phyloP scores from a whole-genome alignment of 1,139 yeast genomes.

The Hanseniaspora gamundiae region DNA sequence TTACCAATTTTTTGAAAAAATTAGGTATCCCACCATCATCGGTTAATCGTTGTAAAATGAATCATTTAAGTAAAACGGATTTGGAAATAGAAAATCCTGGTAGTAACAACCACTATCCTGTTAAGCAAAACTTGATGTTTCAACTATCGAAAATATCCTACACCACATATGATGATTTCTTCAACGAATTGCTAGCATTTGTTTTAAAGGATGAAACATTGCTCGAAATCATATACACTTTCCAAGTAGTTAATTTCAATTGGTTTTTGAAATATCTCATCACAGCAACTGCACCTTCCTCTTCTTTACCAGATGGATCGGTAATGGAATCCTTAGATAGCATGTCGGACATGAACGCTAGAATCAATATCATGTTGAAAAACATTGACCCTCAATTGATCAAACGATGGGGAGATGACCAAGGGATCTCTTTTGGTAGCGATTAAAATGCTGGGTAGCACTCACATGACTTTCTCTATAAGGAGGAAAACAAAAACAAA shows the following conservation, averaged over 20 bases:
- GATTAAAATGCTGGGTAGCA: background rate
- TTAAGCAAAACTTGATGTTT: background rate
- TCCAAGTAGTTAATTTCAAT: background rate
- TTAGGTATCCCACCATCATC: background rate
- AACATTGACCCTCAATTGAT: background rate
- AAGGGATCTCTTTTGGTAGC: conserved; percentile 1
- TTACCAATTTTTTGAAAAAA: background rate
- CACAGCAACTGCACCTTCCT: no score
- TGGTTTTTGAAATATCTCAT: background rate
- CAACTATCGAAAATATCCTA: background rate
- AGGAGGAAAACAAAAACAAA: no score
- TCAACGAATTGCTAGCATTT: background rate
- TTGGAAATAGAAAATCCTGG: no score
- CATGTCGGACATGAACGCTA: no score
- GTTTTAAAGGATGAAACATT: background rate
- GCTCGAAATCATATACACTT: background rate
- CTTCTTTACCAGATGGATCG: no score
- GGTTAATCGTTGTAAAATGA: background rate
- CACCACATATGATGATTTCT: background rate
- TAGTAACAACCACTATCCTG: no score
- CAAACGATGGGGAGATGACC: conserved; percentile 1
- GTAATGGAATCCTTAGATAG: no score
- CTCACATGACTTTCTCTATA: no score
- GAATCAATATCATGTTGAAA: background rate
- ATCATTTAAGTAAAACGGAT: no score